Evolutionary conservation across 208 protist species (phyloP).

Genomic region (Leishmania lainsoni): DNA sequence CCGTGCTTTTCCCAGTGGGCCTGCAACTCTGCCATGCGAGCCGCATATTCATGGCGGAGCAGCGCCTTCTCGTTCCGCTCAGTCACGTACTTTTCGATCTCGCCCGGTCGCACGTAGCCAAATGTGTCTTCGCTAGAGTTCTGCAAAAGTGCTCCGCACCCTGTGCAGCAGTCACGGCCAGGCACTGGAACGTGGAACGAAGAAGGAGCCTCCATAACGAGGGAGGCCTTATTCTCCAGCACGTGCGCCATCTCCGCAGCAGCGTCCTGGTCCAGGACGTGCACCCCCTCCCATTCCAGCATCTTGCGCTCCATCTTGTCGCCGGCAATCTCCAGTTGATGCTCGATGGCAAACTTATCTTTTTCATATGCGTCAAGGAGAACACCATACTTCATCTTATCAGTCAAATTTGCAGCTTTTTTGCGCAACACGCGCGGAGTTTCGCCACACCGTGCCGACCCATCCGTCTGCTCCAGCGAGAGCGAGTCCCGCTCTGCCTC

Average conservation of each 20-base stretch:
- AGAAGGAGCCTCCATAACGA: conserved; percentile 79
- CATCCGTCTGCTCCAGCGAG: not conserved
- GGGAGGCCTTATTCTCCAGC: conserved; percentile 68
- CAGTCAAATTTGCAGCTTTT: conserved; percentile 62
- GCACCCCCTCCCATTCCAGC: conserved; percentile 88
- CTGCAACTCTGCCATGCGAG: conserved; percentile 90
- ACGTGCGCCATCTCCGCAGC: conserved; percentile 57
- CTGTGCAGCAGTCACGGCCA: conserved; percentile 81
- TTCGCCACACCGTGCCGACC: not conserved
- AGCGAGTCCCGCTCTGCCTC: conserved; percentile 34
- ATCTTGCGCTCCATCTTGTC: conserved; percentile 85
- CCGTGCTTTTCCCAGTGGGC: conserved; percentile 90
- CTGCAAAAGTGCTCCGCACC: conserved; percentile 89
- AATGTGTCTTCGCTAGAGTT: conserved; percentile 68
- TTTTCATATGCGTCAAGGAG: conserved; percentile 88
- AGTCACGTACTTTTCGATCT: conserved; percentile 80
- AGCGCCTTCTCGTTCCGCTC: conserved; percentile 51
- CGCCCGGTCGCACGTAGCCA: conserved; percentile 75
- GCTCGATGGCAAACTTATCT: conserved; percentile 84
- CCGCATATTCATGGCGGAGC: conserved; percentile 75
- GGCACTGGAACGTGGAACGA: conserved; percentile 78
- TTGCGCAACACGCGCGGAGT: conserved; percentile 43
- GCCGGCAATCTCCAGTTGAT: conserved; percentile 77
- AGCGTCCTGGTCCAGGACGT: conserved; percentile 81
- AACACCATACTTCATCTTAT: conserved; percentile 90